A percentile compares a stretch with the other conserved stretches of the same genome.
Evolutionary conservation across 306 rosid species (phyloP).

Genomic region (Fagus crenata): DNA sequence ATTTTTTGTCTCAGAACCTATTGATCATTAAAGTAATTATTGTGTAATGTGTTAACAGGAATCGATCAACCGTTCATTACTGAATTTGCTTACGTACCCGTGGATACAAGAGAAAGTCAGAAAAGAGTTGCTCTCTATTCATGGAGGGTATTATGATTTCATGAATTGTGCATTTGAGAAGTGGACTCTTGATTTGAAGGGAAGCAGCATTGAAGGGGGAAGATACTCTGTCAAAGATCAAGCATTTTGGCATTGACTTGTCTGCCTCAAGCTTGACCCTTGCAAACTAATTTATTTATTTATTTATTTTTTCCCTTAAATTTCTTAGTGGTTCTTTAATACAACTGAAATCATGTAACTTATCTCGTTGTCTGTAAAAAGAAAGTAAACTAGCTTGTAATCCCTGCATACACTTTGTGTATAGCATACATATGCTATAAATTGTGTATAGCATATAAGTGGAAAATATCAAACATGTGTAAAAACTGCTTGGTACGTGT

Average conservation of each 20-base stretch:
- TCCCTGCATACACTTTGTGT: too few species aligned
- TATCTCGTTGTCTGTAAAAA: not conserved
- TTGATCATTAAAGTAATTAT: not conserved
- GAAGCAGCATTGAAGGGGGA: conserved; percentile 20
- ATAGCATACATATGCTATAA: too few species aligned
- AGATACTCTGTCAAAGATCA: conserved; percentile 46
- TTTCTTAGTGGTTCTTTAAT: not conserved
- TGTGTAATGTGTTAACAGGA: conserved; percentile 51
- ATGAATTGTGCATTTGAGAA: conserved; percentile 78
- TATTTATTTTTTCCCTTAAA: not conserved
- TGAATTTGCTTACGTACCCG: conserved; percentile 78
- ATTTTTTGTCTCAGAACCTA: not conserved
- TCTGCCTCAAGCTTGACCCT: not conserved
- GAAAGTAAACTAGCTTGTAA: not conserved
- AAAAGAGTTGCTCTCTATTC: conserved; percentile 54
- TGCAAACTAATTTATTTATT: too few species aligned
- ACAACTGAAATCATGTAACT: not conserved
- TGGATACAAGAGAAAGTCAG: conserved; percentile 76
- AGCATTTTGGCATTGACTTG: conserved; percentile 55
- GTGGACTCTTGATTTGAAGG: conserved; percentile 69
- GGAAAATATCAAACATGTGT: too few species aligned
- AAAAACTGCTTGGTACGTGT: too few species aligned
- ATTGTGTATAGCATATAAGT: too few species aligned
- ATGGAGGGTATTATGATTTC: conserved; percentile 81
- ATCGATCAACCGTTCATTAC: conserved; percentile 64